Evolutionary conservation across 352 stramenopile genomes (phyloP).

Genomic region (Peronospora tabacina): DNA sequence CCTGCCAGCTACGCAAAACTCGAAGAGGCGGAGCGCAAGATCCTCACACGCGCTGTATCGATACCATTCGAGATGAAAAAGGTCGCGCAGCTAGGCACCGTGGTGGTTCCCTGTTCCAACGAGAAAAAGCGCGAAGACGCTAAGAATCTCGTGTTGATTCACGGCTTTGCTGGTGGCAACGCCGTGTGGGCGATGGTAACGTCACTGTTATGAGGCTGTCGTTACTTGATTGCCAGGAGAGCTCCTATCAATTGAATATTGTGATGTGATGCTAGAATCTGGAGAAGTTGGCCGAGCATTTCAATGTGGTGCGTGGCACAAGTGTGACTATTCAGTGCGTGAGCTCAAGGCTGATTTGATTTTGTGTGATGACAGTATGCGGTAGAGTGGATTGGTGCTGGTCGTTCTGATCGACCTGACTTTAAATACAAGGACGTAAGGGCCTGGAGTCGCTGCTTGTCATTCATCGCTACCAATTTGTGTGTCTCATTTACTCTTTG

Average conservation of each 20-base stretch:
- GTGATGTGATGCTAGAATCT: constrained; percentile 42
- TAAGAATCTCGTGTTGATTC: constrained; percentile 73
- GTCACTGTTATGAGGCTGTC: neutral
- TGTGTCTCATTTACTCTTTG: neutral
- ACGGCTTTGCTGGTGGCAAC: constrained; percentile 75
- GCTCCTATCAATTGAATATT: constrained; percentile 3
- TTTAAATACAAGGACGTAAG: constrained; percentile 63
- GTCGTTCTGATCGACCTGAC: constrained; percentile 68
- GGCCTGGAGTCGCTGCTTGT: neutral
- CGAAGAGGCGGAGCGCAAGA: constrained; percentile 51
- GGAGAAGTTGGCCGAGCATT: constrained; percentile 61
- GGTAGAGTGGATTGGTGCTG: constrained; percentile 79
- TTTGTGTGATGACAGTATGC: constrained; percentile 44
- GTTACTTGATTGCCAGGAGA: neutral
- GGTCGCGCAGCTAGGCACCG: constrained; percentile 65
- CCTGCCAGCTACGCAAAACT: constrained; percentile 61
- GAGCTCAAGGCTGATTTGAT: neutral
- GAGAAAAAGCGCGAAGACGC: constrained; percentile 37
- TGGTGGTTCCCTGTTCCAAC: constrained; percentile 71
- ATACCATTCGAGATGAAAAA: constrained; percentile 71
- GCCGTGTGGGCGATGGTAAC: constrained; percentile 70
- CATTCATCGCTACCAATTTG: neutral
- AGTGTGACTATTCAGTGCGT: neutral
- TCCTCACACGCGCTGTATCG: constrained; percentile 41
- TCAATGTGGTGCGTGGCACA: constrained; percentile 65